A percentile compares a stretch with the other conserved stretches of the same genome.
These are phyloP conservation scores for Kodamaea derodonti DNA, from an alignment of 1,139 yeast species.

Conservation along the genomic window DNA sequence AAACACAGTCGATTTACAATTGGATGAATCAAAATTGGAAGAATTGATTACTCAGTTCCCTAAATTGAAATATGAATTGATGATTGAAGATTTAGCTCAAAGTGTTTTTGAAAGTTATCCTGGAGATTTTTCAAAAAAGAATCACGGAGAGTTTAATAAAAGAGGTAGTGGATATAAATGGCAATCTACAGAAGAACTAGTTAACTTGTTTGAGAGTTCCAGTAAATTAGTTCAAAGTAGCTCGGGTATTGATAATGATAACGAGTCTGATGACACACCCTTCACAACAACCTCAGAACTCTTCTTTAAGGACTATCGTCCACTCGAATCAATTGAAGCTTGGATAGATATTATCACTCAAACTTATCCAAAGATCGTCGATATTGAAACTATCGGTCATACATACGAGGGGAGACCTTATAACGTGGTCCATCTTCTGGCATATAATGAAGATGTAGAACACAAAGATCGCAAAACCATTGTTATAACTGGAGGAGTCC, in stretches of 20 bases:
- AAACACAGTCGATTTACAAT: constrained; percentile 34
- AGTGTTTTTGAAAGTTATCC: constrained; percentile 56
- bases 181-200: constrained; percentile 18
- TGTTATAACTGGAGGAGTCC: constrained; percentile 79
- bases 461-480: constrained; percentile 59
- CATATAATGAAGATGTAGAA: constrained; percentile 37
- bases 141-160: neutral
- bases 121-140: constrained; percentile 10
- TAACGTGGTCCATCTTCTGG: constrained; percentile 60
- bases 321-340: constrained; percentile 61
- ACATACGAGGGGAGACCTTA: constrained; percentile 72
- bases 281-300: constrained; percentile 25
- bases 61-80: constrained; percentile 23
- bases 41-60: constrained; percentile 19
- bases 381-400: constrained; percentile 64
- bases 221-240: constrained; percentile 8
- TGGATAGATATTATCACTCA: constrained; percentile 63
- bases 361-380: constrained; percentile 57
- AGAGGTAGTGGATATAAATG: constrained; percentile 11
- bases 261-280: neutral
- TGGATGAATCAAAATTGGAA: constrained; percentile 20
- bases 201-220: constrained; percentile 4
- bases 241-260: neutral
- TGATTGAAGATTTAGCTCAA: constrained; percentile 58
- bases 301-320: constrained; percentile 71